Conservation (phyloP, 2,329 filamentous ascomycete genomes). For the Clarireedia hainanense region DNA sequence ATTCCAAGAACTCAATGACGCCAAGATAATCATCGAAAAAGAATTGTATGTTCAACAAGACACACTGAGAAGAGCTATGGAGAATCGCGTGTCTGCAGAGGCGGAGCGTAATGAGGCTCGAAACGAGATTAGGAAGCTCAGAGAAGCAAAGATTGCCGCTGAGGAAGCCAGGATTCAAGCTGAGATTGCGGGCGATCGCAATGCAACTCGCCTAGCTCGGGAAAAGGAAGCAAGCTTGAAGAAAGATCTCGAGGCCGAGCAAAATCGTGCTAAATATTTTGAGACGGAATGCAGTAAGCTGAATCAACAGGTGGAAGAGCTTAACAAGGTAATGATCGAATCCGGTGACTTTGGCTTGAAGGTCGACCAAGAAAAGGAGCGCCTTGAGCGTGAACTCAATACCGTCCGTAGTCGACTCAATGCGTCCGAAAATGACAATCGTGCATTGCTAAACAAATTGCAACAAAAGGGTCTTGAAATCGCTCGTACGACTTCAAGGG, state of each 20-base stretch:
- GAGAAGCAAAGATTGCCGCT: constrained; percentile 74
- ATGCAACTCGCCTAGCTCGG: constrained; percentile 66
- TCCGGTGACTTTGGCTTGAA: constrained; percentile 84
- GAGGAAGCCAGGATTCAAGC: constrained; percentile 81
- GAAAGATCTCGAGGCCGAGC: constrained; percentile 73
- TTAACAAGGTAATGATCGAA: constrained; percentile 80
- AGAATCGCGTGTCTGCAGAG: constrained; percentile 72
- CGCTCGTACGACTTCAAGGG: constrained; percentile 78
- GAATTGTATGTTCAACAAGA: constrained; percentile 96
- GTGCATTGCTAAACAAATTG: constrained; percentile 89
- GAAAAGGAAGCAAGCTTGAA: constrained; percentile 73
- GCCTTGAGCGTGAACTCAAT: constrained; percentile 81
- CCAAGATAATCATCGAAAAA: constrained; percentile 96
- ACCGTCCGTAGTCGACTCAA: constrained; percentile 83
- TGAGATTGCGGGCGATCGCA: constrained; percentile 72
- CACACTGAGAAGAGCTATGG: constrained; percentile 74
- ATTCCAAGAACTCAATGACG: constrained; percentile 78
- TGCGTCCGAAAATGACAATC: constrained; percentile 94
- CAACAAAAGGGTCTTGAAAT: constrained; percentile 97
- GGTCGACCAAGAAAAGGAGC: constrained; percentile 90
- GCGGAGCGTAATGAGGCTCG: constrained; percentile 85
- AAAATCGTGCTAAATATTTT: constrained; percentile 67
- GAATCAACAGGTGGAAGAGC: constrained; percentile 70
- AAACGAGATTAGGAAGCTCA: constrained; percentile 71
- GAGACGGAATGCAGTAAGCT: constrained; percentile 73